Evolutionary conservation across 2,329 filamentous ascomycete genomes (phyloP), one percentile per base, ranked within the genome.

Genomic region (Phialophora chinensis): DNA sequence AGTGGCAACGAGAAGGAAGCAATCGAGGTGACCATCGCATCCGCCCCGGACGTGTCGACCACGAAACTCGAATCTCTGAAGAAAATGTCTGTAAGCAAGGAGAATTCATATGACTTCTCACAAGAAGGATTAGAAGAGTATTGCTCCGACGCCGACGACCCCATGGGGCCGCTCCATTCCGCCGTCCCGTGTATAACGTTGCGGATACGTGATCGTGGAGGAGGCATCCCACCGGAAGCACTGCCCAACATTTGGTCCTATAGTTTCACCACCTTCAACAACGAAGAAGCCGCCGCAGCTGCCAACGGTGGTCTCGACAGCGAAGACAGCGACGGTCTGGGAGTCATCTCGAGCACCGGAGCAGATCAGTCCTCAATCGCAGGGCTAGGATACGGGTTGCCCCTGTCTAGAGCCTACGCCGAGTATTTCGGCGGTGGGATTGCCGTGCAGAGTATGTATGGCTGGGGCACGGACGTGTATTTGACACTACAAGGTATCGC

Each of bases 341-440:
- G 89, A 73, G 88, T 90, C 4, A 90, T 97, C 57, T 90, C 91
- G 1, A 86, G 86, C 1, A 87, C 88, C 33, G 90, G 88, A 62
- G 88, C 86, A 0, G 91, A 91, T 60, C 86, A 87, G 0, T 93
- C 90, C 75, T 94, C 91, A 53, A 96, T 99, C 66, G 95, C 95
- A 0, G 95, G 95, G 0, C 79, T 99, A 57, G 95, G 95, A 0
- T 99, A 99, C 76, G 95, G 95, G 0, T 77, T 99, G 69, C 95
- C 95, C 1, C 80, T 99, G 25, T 93, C 93, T 61, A 86, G 95
- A 68, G 94, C 95, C 0, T 99, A 99, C 75, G 95, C 95, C 0
- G 94, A 99, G 81, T 99, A 98, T 74, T 99, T 99, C 82, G 95
- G 95, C 1, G 95, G 95, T 0, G 93, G 93, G 2, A 95, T 99